Evolutionary conservation across 768 basidiomycete genomes (phyloP), one percentile per base, ranked within the genome.

Genomic region (Symmetrospora coprosmae): DNA sequence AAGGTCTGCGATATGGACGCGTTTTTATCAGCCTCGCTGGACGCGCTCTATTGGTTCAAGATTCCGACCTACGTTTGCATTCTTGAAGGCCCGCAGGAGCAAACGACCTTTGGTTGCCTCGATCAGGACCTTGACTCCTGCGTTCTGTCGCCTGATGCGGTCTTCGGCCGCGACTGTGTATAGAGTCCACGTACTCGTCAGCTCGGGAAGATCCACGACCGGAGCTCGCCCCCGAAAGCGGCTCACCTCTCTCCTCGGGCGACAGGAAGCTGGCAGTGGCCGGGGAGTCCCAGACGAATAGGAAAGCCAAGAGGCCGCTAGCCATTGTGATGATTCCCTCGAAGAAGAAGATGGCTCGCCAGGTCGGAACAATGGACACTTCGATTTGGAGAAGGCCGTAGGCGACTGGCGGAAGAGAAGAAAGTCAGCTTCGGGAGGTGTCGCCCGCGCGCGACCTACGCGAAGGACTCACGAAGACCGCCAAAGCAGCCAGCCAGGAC

Each of bases 301-400:
- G 23, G 33, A 33, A 61, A 21, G 55, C 62, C 3, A 59, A 11
- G 52, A 38, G 14, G 21, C 40, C 51, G 37, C 58, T 39, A 2
- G 25, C 62, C 4, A 63, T 51, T 0, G 62, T 48, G 40, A 63
- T 59, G 45, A 63, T 25, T 1, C 62, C 62, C 33, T 63, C 62
- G 21, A 43, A 61, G 45, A 59, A 59, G 38, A 63, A 59, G 35
- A 59, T 63, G 38, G 45, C 45, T 21, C 55, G 33, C 55, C 62
- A 63, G 0, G 39, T 33, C 1, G 45, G 21, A 17, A 35, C 41
- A 16, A 38, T 17, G 30, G 45, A 41, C 2, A 31, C 38, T 35
- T 61, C 34, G 7, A 37, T 37, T 40, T 34, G 52, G 14, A 49
- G 47, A n/a, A 49, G 49, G 17, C 53, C 55, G 31, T 50, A 50